Base-by-base conservation (phyloP, 2,329 filamentous ascomycete species). In the Esteya vermicola region DNA sequence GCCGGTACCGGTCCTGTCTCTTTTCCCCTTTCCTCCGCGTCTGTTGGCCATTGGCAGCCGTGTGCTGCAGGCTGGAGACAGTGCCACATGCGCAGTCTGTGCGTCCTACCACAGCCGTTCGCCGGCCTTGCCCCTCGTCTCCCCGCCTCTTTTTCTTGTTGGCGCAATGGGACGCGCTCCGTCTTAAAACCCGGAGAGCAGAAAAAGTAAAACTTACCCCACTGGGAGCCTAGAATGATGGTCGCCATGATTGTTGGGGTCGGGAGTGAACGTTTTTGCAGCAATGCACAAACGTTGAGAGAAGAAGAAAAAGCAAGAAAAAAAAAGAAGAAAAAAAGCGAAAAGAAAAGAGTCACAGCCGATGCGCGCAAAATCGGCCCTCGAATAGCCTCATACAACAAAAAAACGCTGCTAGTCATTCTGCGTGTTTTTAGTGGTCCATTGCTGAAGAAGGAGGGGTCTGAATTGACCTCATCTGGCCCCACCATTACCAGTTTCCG, bases 221-320 rank as follows among this genome's bases (percentile, higher is more conserved):
- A 78, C 58, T 76, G 72, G 51, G 68, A 63, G 44, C 72, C 72
- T 48, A 76, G 63, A 48, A 74, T 67, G 44, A 75, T 65, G 34
- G 70, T 75, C 41, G 69, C 67, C 59, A 67, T 65, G 43, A 33
- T 50, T 13, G 38, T 41, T 34, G 26, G n/a, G 9, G 23, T 25
- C 22, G 33, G 9, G 33, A n/a, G n/a, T n/a, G 26, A 31, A 31
- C n/a, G 28, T n/a, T 31, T 31, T 14, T 16, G 4, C 28, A 18
- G 12, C n/a, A 16, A 12, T 26, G 33, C 16, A 36, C 12, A 35
- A 16, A 8, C 20, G 20, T 30, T 18, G 8, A 16, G 13, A n/a
- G 14, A 20, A 37, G 19, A 37, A 36, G 13, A 7, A 30, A 30
- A 18, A 21, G 21, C 35, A 13, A 18, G 12, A 13, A 37, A 30